Conservation (phyloP, 2,329 filamentous ascomycete genomes). For the Colletotrichum echinochloae region DNA sequence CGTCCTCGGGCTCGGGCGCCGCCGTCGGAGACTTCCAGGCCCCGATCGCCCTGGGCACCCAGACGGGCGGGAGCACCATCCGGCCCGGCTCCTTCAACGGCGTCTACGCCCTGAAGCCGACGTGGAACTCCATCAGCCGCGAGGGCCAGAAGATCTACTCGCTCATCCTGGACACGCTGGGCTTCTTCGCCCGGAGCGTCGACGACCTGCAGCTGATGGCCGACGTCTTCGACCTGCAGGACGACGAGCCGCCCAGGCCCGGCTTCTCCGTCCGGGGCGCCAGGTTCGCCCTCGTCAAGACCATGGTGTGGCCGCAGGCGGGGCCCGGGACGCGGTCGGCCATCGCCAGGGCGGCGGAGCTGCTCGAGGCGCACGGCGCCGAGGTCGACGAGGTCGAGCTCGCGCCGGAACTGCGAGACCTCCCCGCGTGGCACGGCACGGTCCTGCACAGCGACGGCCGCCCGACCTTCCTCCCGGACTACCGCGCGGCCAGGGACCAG, state of each 20-base stretch:
- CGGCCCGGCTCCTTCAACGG: slow-evolving; percentile 75
- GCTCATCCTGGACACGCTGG: slow-evolving; percentile 71
- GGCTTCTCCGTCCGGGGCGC: slow-evolving; percentile 56
- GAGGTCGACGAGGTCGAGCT: slow-evolving; percentile 67
- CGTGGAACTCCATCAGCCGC: slow-evolving; percentile 71
- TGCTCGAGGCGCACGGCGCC: slow-evolving; percentile 62
- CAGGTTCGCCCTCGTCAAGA: slow-evolving; percentile 67
- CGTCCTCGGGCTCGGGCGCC: slow-evolving; percentile 74
- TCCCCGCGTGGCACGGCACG: slow-evolving; percentile 64
- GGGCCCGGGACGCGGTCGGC: slow-evolving; percentile 58
- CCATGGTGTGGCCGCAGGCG: slow-evolving; percentile 62
- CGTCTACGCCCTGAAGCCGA: slow-evolving; percentile 74
- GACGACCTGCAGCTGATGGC: slow-evolving; percentile 69
- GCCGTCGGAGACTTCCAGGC: slow-evolving; percentile 75
- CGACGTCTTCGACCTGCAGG: slow-evolving; percentile 64
- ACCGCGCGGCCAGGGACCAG: slow-evolving; percentile 59
- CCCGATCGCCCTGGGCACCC: slow-evolving; percentile 71
- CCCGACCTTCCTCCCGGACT: slow-evolving; percentile 65
- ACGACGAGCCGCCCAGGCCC: slow-evolving; percentile 56
- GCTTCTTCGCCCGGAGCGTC: slow-evolving; percentile 68
- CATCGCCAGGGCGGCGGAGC: slow-evolving; percentile 52
- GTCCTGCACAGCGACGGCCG: slow-evolving; percentile 65
- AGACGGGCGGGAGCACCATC: slow-evolving; percentile 74
- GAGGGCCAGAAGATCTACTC: slow-evolving; percentile 72
- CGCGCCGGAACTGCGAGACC: slow-evolving; percentile 59